Percentiles rank a stretch among this genome's conserved stretches.
Evolutionary conservation across 352 stramenopile species (phyloP).

Genomic region (Phytophthora syringae): DNA sequence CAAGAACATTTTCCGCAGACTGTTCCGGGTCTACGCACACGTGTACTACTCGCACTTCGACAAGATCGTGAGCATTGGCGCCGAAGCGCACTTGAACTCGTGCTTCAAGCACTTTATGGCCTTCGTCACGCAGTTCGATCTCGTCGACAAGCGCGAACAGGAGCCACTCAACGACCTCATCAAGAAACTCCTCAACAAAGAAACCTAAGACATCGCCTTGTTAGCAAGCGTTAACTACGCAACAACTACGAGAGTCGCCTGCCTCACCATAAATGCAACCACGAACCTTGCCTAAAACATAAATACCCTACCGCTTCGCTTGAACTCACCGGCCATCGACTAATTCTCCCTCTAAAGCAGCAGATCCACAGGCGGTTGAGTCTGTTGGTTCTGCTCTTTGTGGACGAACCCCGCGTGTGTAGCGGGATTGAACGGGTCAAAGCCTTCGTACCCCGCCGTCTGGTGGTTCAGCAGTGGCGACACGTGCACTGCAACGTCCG

Average conservation of each 20-base stretch:
- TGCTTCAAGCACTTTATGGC: constrained; percentile 99
- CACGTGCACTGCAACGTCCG: constrained; percentile 57
- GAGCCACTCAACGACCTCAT: constrained; percentile 95
- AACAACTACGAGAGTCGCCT: constrained; percentile 1
- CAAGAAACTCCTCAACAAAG: constrained; percentile 81
- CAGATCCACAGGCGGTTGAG: constrained; percentile 44
- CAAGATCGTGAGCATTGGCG: constrained; percentile 93
- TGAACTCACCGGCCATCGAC: constrained; percentile 1
- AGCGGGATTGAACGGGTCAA: constrained; percentile 54
- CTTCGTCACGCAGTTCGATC: constrained; percentile 95
- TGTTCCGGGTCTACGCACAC: constrained; percentile 98
- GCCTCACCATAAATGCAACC: constrained; percentile 21
- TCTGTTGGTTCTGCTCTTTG: constrained; percentile 37
- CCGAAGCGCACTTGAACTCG: constrained; percentile 97
- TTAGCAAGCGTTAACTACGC: constrained; percentile 11
- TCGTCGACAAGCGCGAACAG: constrained; percentile 94
- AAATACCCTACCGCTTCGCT: constrained; percentile 42
- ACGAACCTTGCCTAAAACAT: constrained; percentile 32
- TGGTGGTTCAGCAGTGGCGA: constrained; percentile 38
- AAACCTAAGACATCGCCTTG: constrained; percentile 8
- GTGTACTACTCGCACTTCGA: constrained; percentile 97
- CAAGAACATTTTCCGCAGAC: constrained; percentile 94
- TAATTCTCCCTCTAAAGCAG: constrained; percentile 40
- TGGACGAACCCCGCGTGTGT: constrained; percentile 21
- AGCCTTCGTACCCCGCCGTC: constrained; percentile 30